phyloP scores from a whole-genome alignment of 2,329 filamentous ascomycete genomes.

The Calonectria hongkongensis region DNA sequence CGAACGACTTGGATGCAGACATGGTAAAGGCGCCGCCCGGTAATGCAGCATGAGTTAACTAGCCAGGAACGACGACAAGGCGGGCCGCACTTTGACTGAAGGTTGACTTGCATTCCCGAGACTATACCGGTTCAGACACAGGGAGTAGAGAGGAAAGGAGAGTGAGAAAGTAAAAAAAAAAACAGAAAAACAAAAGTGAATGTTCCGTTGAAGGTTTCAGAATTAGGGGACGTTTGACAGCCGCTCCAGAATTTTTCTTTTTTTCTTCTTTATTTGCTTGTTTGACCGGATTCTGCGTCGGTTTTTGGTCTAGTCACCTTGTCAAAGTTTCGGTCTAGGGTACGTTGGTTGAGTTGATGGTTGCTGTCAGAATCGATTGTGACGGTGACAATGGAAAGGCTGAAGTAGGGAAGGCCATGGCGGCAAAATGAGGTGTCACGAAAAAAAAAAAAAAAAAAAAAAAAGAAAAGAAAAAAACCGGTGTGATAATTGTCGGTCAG shows the following conservation, averaged over 20 bases:
- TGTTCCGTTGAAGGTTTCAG: constrained; percentile 31
- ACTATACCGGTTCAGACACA: constrained; percentile 35
- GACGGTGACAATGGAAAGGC: constrained; percentile 19
- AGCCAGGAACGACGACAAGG: constrained; percentile 6
- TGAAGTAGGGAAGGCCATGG: constrained; percentile 10
- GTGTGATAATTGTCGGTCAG: constrained; percentile 25
- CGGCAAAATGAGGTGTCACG: constrained; percentile 15
- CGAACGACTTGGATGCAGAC: constrained; percentile 33
- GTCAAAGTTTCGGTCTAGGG: constrained; percentile 20
- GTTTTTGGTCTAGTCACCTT: constrained; percentile 1
- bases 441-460: not conserved
- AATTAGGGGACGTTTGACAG: constrained; percentile 7
- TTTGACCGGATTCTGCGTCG: constrained; percentile 13
- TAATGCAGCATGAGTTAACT: constrained; percentile 13
- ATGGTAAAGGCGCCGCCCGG: constrained; percentile 31
- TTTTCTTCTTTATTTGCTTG: constrained; percentile 6
- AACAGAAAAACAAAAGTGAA: not conserved
- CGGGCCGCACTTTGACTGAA: constrained; percentile 29
- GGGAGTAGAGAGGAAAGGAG: not conserved
- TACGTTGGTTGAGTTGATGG: constrained; percentile 26
- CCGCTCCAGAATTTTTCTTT: constrained; percentile 1
- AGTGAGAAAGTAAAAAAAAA: not conserved
- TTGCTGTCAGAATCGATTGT: constrained; percentile 25
- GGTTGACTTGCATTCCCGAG: constrained; percentile 36
- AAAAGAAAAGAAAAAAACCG: constrained; percentile 2